Evolutionary conservation across 148 eudicot genomes (phyloP).

Genomic region (Silene conica): DNA sequence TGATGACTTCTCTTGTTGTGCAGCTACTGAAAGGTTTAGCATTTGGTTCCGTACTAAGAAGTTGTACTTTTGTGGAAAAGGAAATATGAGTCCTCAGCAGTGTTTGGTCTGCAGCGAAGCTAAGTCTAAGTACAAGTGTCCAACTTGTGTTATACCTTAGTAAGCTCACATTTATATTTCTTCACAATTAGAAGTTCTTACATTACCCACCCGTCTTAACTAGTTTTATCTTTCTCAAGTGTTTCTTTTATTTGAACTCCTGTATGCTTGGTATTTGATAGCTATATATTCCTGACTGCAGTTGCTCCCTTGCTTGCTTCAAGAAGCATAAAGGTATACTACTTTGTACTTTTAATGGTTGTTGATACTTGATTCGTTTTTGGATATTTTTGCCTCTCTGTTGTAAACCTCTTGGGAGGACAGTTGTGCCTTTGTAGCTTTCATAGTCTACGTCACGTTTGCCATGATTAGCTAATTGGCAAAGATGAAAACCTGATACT

Average conservation of each 20-base stretch:
- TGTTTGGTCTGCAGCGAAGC: conserved; percentile 72
- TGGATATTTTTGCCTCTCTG: background rate
- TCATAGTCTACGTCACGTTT: background rate
- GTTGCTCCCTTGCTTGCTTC: conserved; percentile 67
- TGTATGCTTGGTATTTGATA: conserved; percentile 5
- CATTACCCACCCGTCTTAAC: background rate
- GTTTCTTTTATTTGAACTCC: background rate
- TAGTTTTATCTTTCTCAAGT: background rate
- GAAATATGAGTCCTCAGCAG: conserved; percentile 44
- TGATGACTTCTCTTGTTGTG: background rate
- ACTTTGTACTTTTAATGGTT: background rate
- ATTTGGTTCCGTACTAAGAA: background rate
- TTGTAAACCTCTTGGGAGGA: background rate
- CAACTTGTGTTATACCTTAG: conserved; percentile 67
- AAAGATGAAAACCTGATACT: background rate
- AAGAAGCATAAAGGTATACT: conserved; percentile 75
- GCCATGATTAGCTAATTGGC: background rate
- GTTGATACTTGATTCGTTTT: background rate
- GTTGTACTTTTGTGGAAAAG: background rate
- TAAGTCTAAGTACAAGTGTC: conserved; percentile 75
- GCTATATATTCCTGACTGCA: conserved; percentile 25
- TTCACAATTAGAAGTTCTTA: background rate
- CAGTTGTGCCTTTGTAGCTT: background rate
- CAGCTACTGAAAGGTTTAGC: conserved; percentile 7
- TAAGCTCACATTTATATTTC: conserved; percentile 23